Base-by-base conservation (phyloP, 1,284 basidiomycete genomes). In the Chondrostereum purpureum region DNA sequence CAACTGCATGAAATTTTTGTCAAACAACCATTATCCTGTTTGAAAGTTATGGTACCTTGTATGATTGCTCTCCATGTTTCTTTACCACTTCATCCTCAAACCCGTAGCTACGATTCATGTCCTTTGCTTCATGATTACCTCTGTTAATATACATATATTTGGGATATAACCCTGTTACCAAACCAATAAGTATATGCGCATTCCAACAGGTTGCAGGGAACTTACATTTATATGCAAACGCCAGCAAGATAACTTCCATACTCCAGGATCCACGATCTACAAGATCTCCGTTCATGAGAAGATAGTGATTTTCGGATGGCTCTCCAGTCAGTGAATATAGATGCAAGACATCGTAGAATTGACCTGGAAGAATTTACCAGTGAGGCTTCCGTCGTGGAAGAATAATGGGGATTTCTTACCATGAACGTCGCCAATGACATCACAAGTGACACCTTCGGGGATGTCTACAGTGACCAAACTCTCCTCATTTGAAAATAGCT, bases 231-330 rank as follows among this genome's bases (percentile, higher is more conserved):
- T 89, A 97, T 4, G 94, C 92, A 59, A 99, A 91, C 2, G 94
- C 83, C 6, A 89, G 88, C 50, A 99, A 67, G 45, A 94, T 93
- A 47, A 98, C 94, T 67, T 99, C 96, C 48, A 97, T 88, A 8
- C 90, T 92, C 94, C 94, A 97, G 23, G 89, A 93, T 12, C 95
- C 96, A 50, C 96, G 83, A 65, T 99, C 96, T 34, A 99, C 96
- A 48, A 96, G 84, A 70, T 97, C 93, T 13, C 92, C 93, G 62
- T 95, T 96, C 85, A 96, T 95, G 34, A 95, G 69, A 40, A 96
- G 66, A 56, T 84, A 85, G 55, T 95, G 92, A 22, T 77, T 82
- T 46, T 87, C 78, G 46, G 72, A 83, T 12, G 93, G 93, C 45
- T 80, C 74, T 17, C 90, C 92, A 0, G 95, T 97, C 54, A 96